Conservation (phyloP, 805 yeast species). For the Lachancea lanzarotensis region DNA sequence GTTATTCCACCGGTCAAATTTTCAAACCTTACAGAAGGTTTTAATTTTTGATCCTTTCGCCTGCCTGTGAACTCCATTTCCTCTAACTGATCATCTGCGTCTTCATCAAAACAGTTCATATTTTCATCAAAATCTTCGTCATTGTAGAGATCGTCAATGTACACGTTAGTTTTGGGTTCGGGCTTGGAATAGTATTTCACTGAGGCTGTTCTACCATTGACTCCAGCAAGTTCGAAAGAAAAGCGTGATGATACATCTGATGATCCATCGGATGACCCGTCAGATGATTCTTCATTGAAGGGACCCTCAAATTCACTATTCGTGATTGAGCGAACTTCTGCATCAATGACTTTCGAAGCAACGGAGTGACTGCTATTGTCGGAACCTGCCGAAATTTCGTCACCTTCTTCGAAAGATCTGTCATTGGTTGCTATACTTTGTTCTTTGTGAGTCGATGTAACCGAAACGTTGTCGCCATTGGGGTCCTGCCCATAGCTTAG, state of each 20-base stretch:
- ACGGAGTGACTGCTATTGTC: not conserved
- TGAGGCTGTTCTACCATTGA: constrained; percentile 48
- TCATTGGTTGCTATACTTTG: constrained; percentile 2
- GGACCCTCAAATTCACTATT: constrained; percentile 7
- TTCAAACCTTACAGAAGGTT: no score
- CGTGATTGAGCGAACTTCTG: not conserved
- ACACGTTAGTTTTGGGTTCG: constrained; percentile 30
- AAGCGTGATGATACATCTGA: constrained; percentile 32
- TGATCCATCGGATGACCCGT: constrained; percentile 23
- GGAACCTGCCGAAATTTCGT: not conserved
- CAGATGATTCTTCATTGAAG: constrained; percentile 21
- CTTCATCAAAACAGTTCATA: constrained; percentile 30
- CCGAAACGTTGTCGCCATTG: not conserved
- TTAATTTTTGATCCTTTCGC: not conserved
- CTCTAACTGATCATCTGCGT: constrained; percentile 31
- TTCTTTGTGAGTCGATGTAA: not conserved
- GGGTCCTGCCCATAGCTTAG: not conserved
- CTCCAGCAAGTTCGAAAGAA: constrained; percentile 44
- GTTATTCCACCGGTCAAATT: no score
- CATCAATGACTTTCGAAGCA: not conserved
- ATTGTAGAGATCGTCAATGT: constrained; percentile 35
- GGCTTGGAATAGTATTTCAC: constrained; percentile 42
- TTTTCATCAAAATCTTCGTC: constrained; percentile 40
- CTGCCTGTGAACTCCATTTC: constrained; percentile 15
- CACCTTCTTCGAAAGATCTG: constrained; percentile 9